These are phyloP conservation scores for Neurospora discreta DNA, from an alignment of 495 filamentous ascomycete genomes.

Conservation along the genomic window DNA sequence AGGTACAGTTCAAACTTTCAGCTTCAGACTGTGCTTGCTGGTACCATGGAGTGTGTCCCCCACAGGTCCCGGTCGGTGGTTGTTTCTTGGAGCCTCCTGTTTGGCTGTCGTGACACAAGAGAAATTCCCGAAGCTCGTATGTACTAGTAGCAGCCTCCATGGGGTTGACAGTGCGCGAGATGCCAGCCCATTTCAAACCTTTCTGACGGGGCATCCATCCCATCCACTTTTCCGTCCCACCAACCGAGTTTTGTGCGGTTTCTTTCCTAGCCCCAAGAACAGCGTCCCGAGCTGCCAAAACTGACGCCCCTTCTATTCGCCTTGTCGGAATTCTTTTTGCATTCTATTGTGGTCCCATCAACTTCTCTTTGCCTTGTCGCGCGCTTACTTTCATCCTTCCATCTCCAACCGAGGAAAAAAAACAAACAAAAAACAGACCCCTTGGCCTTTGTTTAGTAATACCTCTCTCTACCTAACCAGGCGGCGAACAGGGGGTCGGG, in stretches of 20 bases:
- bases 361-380: not conserved
- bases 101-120: not conserved
- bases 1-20: not conserved
- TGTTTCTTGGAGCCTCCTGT: not conserved
- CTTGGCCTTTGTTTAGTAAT: not conserved
- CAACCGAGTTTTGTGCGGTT: not conserved
- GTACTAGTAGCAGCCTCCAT: not conserved
- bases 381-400: not conserved
- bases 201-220: not conserved
- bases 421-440: not conserved
- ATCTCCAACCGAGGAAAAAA: not conserved
- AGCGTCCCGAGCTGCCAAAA: not conserved
- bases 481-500: not conserved
- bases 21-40: not conserved
- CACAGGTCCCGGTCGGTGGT: not conserved
- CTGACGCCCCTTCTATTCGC: not conserved
- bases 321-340: not conserved
- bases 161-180: not conserved
- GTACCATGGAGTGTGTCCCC: not conserved
- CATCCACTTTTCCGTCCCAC: not conserved
- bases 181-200: not conserved
- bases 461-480: not conserved
- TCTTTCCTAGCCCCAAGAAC: not conserved
- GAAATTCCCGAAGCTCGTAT: not conserved
- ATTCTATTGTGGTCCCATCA: not conserved